phyloP scores from a whole-genome alignment of 2,329 filamentous ascomycete genomes.

The Fusarium nisikadoi region DNA sequence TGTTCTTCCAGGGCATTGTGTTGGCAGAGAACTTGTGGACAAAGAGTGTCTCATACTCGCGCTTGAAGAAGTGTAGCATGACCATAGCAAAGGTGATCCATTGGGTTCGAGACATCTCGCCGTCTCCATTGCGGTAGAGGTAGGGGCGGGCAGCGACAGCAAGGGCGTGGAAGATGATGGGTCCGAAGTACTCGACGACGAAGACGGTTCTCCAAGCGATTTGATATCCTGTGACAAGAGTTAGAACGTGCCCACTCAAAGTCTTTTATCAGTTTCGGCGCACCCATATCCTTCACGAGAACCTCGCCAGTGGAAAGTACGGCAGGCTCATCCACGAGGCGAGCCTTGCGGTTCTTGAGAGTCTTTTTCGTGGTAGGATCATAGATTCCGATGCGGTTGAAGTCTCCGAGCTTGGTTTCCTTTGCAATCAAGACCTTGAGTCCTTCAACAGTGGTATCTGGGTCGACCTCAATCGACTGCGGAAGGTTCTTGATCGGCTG shows the following conservation, averaged over 20 bases:
- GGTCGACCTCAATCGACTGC: constrained; percentile 58
- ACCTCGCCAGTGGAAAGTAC: constrained; percentile 66
- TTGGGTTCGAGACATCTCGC: constrained; percentile 73
- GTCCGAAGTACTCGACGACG: constrained; percentile 93
- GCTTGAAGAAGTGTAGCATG: constrained; percentile 88
- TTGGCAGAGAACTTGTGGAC: constrained; percentile 94
- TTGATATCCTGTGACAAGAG: constrained; percentile 73
- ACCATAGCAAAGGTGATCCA: constrained; percentile 79
- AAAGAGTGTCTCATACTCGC: constrained; percentile 93
- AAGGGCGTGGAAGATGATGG: constrained; percentile 85
- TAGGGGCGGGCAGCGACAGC: constrained; percentile 78
- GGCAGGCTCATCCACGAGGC: constrained; percentile 59
- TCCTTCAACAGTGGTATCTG: constrained; percentile 67
- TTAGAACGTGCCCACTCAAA: neutral
- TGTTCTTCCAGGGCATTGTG: constrained; percentile 91
- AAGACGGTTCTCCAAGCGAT: constrained; percentile 94
- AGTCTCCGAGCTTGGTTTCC: constrained; percentile 62
- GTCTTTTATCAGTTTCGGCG: constrained; percentile 38
- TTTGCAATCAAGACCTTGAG: constrained; percentile 67
- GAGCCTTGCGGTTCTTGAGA: constrained; percentile 69
- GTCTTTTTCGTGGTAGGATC: constrained; percentile 70
- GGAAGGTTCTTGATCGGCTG: constrained; percentile 67
- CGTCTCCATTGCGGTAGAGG: constrained; percentile 58
- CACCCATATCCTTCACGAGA: constrained; percentile 94
- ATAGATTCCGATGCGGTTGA: constrained; percentile 71